Evolutionary conservation across 148 eudicot genomes (phyloP), one percentile per base, ranked within the genome.

Genomic region (Rhododendron ovatum): DNA sequence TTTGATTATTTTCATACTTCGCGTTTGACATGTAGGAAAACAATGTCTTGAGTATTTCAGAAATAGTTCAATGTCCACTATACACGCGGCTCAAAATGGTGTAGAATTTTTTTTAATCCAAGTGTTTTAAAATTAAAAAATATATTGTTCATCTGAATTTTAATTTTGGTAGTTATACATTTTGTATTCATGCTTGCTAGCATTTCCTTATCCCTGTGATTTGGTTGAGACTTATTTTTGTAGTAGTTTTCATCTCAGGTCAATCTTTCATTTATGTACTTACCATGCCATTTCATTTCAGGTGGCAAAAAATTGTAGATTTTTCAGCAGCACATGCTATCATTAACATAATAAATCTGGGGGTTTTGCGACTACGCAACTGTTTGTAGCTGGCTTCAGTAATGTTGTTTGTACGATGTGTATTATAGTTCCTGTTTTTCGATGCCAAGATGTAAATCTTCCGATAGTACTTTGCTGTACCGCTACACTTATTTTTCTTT

Each of bases 391-490:
- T 18, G 86, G 86, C 81, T 22, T 17, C 37, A 53, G 15, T 53
- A 12, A 24, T 53, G 24, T 84, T 76, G 81, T 55, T 76, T 85
- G 59, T 87, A 71, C 80, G 41, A 61, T 79, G 86, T 87, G 67
- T 84, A 84, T 63, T 65, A 74, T 33, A 43, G 50, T 74, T 78
- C 18, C 2, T 63, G 45, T 69, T 73, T 69, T 73, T 20, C 41
- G 10, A 67, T 30, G 65, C 63, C 65, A 63, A 76, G 15, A 35
- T 33, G 53, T 83, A 50, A 22, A 83, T 82, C 57, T 18, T 50
- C 73, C 48, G 35, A 35, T 50, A 77, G 85, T 83, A 83, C 33
- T 78, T 83, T n/a, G 26, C 28, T 84, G 28, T 74, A 24, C 67
- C 67, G 22, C 12, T 51, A 26, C 80, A 37, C 15, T 33, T 61